Evolutionary conservation across 148 eudicot genomes (phyloP).

Genomic region (Camellia lanceoleosa): DNA sequence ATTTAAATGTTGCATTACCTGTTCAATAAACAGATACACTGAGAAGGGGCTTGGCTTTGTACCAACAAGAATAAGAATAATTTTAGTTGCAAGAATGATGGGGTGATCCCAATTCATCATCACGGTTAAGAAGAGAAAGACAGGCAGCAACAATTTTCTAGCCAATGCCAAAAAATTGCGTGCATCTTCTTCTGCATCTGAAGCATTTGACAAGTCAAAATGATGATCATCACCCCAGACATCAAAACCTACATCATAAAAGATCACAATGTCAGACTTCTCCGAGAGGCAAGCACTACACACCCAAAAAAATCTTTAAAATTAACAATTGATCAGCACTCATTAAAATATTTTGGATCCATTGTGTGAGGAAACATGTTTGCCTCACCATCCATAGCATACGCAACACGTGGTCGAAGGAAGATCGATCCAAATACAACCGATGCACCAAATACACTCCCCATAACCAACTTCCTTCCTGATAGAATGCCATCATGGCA

Average conservation of each 20-base stretch:
- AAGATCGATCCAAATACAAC: slow-evolving; percentile 23
- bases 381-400: slow-evolving; percentile 30
- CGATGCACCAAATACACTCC: slow-evolving; percentile 19
- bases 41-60: slow-evolving; percentile 47
- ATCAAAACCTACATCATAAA: slow-evolving; percentile 21
- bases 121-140: slow-evolving; percentile 25
- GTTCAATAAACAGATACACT: slow-evolving; percentile 32
- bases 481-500: not conserved
- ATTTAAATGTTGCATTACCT: slow-evolving; percentile 20
- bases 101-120: slow-evolving; percentile 39
- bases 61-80: slow-evolving; percentile 27
- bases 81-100: slow-evolving; percentile 24
- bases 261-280: not conserved
- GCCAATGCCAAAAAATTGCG: slow-evolving; percentile 13
- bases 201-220: not conserved
- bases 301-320: not conserved
- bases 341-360: not conserved
- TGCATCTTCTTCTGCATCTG: slow-evolving; percentile 19
- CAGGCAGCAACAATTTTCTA: slow-evolving; percentile 28
- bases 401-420: slow-evolving; percentile 14
- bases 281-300: not conserved
- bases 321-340: not conserved
- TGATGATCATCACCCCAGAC: slow-evolving; percentile 20
- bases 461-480: slow-evolving; percentile 21
- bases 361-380: not conserved